Evolutionary conservation across 495 filamentous ascomycete species (phyloP).

Genomic region (Umbilicaria muhlenbergii): DNA sequence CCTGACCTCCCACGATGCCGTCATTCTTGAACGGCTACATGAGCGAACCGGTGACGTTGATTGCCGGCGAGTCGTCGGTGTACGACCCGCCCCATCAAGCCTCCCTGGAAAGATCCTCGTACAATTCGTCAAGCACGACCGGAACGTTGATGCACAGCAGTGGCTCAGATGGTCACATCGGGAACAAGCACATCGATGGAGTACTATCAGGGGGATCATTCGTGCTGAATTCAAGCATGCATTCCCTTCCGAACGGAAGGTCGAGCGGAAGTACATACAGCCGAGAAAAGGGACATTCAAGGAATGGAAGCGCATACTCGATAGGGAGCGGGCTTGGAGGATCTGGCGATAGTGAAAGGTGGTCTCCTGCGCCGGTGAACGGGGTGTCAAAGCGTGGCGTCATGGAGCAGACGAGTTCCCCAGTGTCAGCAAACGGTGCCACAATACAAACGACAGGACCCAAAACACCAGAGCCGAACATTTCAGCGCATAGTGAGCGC

Average conservation of each 20-base stretch:
- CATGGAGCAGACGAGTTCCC: conserved; percentile 5
- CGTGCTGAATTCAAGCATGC: conserved; percentile 10
- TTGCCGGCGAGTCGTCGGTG: conserved; percentile 9
- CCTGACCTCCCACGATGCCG: conserved; percentile 29
- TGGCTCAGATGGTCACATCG: neutral
- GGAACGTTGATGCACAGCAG: conserved; percentile 2
- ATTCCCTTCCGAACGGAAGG: conserved; percentile 28
- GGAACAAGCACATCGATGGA: conserved; percentile 7
- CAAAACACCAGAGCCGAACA: conserved; percentile 7
- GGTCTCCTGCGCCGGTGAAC: conserved; percentile 13
- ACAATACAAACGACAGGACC: conserved; percentile 1
- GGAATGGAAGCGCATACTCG: conserved; percentile 37
- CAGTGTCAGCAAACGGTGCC: conserved; percentile 8
- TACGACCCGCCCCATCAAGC: conserved; percentile 11
- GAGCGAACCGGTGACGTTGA: conserved; percentile 21
- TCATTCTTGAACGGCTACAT: conserved; percentile 38
- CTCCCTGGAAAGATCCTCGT: conserved; percentile 8
- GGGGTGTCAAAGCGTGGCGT: conserved; percentile 16
- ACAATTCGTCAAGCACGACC: neutral
- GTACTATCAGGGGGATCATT: conserved; percentile 7
- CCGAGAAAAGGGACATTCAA: conserved; percentile 31
- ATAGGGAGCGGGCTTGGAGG: conserved; percentile 28
- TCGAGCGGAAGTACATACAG: conserved; percentile 34
- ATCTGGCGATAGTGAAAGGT: conserved; percentile 23
- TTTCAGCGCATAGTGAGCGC: conserved; percentile 3